Evolutionary conservation across 805 yeast species (phyloP), one percentile per base, ranked within the genome.

Genomic region (Candida montana): DNA sequence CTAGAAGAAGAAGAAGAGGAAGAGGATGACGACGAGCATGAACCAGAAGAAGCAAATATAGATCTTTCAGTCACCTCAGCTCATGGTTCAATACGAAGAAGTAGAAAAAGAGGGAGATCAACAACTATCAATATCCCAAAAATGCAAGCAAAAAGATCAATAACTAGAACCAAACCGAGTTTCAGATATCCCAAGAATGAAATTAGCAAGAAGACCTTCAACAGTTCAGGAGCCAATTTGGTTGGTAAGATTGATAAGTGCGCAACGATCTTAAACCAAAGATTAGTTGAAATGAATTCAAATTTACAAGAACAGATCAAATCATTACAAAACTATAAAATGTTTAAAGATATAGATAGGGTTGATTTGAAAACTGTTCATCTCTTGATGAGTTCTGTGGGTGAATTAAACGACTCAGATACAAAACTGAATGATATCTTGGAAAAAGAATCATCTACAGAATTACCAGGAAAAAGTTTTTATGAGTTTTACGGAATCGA

Each of bases 341-440:
- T 51, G 11, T 48, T 54, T 30, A 54, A 46, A 31, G 41, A 39
- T 17, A 28, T 54, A 28, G 35, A 41, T 17, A 35, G n/a, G 8
- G 8, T 50, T 2, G 44, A 47, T 24, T 34, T 47, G 31, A 37
- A 35, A 11, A 46, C 52, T 0, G 19, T 54, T 7, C 39, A 42
- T 27, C 5, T 53, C 3, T 12, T 53, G n/a, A 30, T 32, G 23
- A 42, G 44, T 7, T 47, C 40, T 5, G 15, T 38, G 7, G 49
- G 48, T n/a, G 52, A 47, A 18, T 26, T 45, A 36, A 33, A 20
- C 5, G 44, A 46, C 12, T 16, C 31, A 8, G 55, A 51, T 28
- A 4, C 11, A 12, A 36, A 42, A 18, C 16, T 53, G 16, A 7
- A 28, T 32, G 33, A 13, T n/a, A 27, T 51, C 10, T 16, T 52